Evolutionary conservation across 306 rosid genomes (phyloP), one percentile per base, ranked within the genome.

Genomic region (Citrullus colocynthis): DNA sequence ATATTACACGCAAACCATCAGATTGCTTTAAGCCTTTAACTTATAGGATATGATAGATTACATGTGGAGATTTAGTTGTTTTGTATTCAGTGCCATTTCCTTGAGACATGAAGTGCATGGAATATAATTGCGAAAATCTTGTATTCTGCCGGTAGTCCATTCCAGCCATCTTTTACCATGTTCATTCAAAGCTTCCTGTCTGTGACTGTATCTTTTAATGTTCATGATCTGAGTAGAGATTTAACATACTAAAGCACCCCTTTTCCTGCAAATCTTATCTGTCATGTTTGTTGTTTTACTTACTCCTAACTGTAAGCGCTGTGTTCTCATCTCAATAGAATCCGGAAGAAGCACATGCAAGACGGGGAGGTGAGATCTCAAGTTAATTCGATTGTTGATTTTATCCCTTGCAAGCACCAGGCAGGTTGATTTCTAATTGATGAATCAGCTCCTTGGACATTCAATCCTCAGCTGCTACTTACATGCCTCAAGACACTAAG

Each of bases 391-490:
- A 37, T 78, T 78, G 58, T 79, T 73, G 77, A 73, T 73, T 84
- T 81, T 60, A 82, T 80, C 78, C 78, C 77, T 78, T 81, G 37
- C 79, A 75, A 70, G 81, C 74, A n/a, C 77, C 63, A 49, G 59
- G 79, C 51, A 49, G 58, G 45, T 79, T 87, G 76, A 87, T 82
- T 83, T 88, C 80, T 55, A 82, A 63, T 90, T 87, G 79, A 80
- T 78, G 75, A 84, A 71, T 87, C 95, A 92, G 99, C 97, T 90
- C 93, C 97, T 21, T 95, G 99, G 99, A 95, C 99, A 79, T 95
- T 95, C 88, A 85, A 89, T 81, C 97, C 99, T 1, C 82, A 81
- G 60, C 88, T 79, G 54, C 88, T 95, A 15, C 88, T 88, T 34
- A 75, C 75, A 32, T 85, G 92, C 84, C 95, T 95, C 88, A 82